Percentiles rank a stretch among this genome's conserved stretches.
phyloP scores from a whole-genome alignment of 2,329 filamentous ascomycete species.

The Anthostomella pinea region DNA sequence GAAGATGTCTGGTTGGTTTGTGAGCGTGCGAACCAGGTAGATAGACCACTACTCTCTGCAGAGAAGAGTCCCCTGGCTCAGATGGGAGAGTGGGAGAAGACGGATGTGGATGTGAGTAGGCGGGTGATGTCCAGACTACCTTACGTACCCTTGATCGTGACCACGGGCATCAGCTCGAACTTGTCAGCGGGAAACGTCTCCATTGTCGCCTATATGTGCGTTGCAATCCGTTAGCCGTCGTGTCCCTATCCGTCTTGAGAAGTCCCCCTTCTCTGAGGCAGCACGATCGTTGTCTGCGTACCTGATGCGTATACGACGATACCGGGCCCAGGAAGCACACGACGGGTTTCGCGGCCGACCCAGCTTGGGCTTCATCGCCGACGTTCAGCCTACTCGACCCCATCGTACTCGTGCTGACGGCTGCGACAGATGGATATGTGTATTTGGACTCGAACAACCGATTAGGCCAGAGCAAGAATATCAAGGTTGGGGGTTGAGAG shows the following conservation, averaged over 20 bases:
- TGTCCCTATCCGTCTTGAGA: not conserved
- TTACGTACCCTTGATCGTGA: constrained; percentile 47
- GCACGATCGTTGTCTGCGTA: constrained; percentile 26
- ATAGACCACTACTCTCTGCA: constrained; percentile 1
- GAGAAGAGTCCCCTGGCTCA: too few relatives aligned
- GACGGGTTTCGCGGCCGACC: constrained; percentile 32
- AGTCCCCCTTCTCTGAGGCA: constrained; percentile 17
- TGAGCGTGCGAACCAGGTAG: not conserved
- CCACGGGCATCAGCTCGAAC: constrained; percentile 49
- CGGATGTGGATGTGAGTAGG: too few relatives aligned
- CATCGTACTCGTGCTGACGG: constrained; percentile 15
- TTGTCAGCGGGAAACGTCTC: constrained; percentile 46
- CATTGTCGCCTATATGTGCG: constrained; percentile 39
- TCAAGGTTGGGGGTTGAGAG: too few relatives aligned
- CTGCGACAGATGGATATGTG: too few relatives aligned
- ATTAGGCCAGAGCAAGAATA: too few relatives aligned
- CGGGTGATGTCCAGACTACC: too few relatives aligned
- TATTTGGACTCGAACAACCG: too few relatives aligned
- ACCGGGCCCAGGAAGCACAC: constrained; percentile 50
- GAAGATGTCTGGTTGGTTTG: constrained; percentile 64
- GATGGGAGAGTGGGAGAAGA: not conserved
- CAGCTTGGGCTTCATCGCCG: constrained; percentile 1
- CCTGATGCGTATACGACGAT: constrained; percentile 52
- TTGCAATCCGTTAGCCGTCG: not conserved
- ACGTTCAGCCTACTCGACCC: constrained; percentile 6